Conservation (phyloP, 2,329 filamentous ascomycete species). For the Sporothrix variecibatus region DNA sequence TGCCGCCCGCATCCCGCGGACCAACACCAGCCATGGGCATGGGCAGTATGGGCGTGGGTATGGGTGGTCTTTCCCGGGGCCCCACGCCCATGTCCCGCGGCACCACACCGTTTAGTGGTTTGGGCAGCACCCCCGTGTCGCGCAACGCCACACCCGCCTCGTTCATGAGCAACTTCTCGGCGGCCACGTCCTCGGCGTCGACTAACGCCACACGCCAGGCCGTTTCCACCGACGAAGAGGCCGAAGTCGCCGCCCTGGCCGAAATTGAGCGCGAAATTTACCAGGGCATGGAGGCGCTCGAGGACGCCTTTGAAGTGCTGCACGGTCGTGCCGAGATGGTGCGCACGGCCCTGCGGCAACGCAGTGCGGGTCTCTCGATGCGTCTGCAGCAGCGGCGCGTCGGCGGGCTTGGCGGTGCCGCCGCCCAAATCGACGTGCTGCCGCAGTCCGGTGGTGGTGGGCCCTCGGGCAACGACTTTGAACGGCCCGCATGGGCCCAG, state of each 20-base stretch:
- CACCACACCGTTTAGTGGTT: constrained; percentile 40
- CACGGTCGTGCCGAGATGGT: constrained; percentile 82
- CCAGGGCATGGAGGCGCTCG: constrained; percentile 87
- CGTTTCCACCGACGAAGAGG: constrained; percentile 91
- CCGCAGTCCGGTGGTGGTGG: constrained; percentile 42
- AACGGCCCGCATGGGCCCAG: constrained; percentile 50
- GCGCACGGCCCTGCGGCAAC: constrained; percentile 75
- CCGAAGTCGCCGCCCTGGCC: constrained; percentile 83
- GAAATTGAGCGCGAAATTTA: constrained; percentile 95
- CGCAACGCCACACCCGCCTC: constrained; percentile 57
- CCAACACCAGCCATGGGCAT: constrained; percentile 51
- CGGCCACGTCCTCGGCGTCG: constrained; percentile 51
- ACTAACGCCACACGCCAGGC: constrained; percentile 52
- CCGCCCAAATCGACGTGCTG: constrained; percentile 56
- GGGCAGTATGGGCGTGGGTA: no score
- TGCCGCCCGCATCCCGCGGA: constrained; percentile 45
- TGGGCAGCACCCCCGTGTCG: constrained; percentile 49
- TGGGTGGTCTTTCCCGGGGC: not conserved
- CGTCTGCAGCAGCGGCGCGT: constrained; percentile 60
- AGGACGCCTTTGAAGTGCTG: constrained; percentile 91
- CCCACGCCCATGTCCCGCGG: constrained; percentile 42
- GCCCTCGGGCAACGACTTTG: constrained; percentile 43
- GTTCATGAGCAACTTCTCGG: constrained; percentile 41
- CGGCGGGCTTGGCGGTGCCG: constrained; percentile 35
- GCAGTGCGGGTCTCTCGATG: constrained; percentile 73